These are phyloP conservation scores for Laetiporus sulphureus DNA, from an alignment of 1,284 basidiomycete genomes.

Conservation along the genomic window DNA sequence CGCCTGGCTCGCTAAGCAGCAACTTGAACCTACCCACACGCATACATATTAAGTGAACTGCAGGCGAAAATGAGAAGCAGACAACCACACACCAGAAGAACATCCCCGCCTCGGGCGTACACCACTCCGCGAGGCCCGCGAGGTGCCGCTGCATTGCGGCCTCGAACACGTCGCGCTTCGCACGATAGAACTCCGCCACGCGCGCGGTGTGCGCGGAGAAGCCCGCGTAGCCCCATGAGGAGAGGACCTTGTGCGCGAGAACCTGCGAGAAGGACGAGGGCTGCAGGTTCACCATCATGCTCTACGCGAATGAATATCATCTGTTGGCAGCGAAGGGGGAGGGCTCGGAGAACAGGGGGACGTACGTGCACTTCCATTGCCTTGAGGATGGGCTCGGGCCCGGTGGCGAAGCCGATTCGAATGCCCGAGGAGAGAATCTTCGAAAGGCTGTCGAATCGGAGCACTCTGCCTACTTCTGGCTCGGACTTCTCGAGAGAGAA, in stretches of 20 bases:
- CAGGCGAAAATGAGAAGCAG: constrained; percentile 4
- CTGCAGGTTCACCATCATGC: constrained; percentile 73
- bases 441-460: constrained; percentile 85
- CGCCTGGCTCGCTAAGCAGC: constrained; percentile 27
- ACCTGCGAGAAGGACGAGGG: constrained; percentile 74
- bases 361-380: constrained; percentile 71
- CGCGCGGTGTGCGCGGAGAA: constrained; percentile 69
- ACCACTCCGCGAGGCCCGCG: constrained; percentile 77
- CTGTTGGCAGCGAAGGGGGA: constrained; percentile 6
- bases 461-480: constrained; percentile 61
- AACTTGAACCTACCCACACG: constrained; percentile 57
- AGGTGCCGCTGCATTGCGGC: constrained; percentile 69
- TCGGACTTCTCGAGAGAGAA: constrained; percentile 67
- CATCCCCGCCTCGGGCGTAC: constrained; percentile 83
- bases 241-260: constrained; percentile 64
- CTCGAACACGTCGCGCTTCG: constrained; percentile 79
- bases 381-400: constrained; percentile 67
- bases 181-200: constrained; percentile 77
- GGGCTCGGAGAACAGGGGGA: constrained; percentile 10
- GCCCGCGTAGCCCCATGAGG: constrained; percentile 74
- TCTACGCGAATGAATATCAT: constrained; percentile 31
- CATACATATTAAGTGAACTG: constrained; percentile 10
- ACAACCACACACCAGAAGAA: constrained; percentile 70
- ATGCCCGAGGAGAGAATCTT: constrained; percentile 84
- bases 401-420: constrained; percentile 78